A percentile compares a stretch with the other conserved stretches of the same genome.
phyloP scores from a whole-genome alignment of 768 basidiomycete species.

The Xanthoconium stramineum region DNA sequence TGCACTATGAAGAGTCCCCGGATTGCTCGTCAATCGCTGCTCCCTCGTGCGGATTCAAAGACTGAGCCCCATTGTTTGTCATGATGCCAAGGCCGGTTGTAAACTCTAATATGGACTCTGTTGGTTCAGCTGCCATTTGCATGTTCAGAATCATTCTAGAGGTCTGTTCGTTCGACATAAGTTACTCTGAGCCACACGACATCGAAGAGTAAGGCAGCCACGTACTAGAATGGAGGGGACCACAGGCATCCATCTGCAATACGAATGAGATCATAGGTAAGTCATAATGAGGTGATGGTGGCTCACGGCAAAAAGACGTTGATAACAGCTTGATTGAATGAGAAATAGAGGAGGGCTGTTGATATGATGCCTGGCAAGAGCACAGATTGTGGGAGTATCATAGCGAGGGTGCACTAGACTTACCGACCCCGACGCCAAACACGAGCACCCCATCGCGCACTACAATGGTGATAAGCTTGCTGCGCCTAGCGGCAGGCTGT shows the following conservation, averaged over 20 bases:
- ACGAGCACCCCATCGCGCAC: constrained; percentile 17
- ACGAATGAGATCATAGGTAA: not conserved
- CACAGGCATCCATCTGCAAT: constrained; percentile 11
- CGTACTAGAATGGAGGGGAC: constrained; percentile 15
- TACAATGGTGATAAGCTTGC: constrained; percentile 11
- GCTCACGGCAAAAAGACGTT: constrained; percentile 21
- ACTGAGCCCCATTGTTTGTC: not conserved
- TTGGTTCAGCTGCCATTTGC: constrained; percentile 9
- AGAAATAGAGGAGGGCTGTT: not conserved
- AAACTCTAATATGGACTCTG: constrained; percentile 7
- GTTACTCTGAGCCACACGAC: not conserved
- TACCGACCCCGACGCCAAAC: constrained; percentile 6
- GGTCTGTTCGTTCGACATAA: constrained; percentile 6
- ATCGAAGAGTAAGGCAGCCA: not conserved
- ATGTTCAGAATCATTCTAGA: constrained; percentile 22
- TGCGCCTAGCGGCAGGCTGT: constrained; percentile 9
- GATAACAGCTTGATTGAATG: not conserved
- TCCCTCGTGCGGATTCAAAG: not conserved
- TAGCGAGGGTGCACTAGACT: not conserved
- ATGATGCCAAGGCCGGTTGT: constrained; percentile 3
- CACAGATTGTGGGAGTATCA: not conserved
- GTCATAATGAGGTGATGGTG: not conserved
- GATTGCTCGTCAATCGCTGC: not conserved
- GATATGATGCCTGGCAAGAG: constrained; percentile 1
- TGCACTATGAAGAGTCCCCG: not conserved